Evolutionary conservation across 2,329 filamentous ascomycete species (phyloP).

Genomic region (Paraconiothyrium sp.): DNA sequence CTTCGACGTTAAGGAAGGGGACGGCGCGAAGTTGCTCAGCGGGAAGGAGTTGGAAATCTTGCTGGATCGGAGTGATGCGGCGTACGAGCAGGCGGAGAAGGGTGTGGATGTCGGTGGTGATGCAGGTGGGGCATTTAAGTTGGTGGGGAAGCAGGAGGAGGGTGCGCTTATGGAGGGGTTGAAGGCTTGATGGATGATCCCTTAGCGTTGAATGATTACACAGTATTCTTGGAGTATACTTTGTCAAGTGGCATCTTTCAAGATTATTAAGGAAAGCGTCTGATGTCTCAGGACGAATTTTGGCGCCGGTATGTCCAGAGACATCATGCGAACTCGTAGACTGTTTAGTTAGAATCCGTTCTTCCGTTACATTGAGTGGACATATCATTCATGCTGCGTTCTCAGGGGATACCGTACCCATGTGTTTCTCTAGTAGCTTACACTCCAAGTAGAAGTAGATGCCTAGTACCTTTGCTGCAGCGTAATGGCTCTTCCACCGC

Average conservation of each 20-base stretch:
- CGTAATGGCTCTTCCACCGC: no score
- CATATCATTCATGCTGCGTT: no score
- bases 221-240: background rate
- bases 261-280: no score
- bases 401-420: no score
- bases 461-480: no score
- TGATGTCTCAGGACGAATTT: no score
- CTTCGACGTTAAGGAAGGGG: slow-evolving; percentile 64
- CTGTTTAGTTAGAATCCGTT: no score
- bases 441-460: no score
- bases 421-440: no score
- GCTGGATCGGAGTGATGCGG: slow-evolving; percentile 76
- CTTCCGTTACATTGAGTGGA: no score
- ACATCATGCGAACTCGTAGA: no score
- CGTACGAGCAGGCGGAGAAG: slow-evolving; percentile 77
- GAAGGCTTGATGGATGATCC: slow-evolving; percentile 39
- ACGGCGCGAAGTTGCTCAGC: slow-evolving; percentile 73
- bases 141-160: slow-evolving; percentile 79
- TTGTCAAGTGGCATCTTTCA: background rate
- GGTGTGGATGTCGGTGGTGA: slow-evolving; percentile 76
- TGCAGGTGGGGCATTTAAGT: slow-evolving; percentile 66
- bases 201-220: background rate
- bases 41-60: slow-evolving; percentile 80
- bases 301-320: no score
- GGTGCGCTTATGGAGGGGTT: slow-evolving; percentile 61